Conservation (phyloP, 2,329 filamentous ascomycete species). For the Colletotrichum musae region DNA sequence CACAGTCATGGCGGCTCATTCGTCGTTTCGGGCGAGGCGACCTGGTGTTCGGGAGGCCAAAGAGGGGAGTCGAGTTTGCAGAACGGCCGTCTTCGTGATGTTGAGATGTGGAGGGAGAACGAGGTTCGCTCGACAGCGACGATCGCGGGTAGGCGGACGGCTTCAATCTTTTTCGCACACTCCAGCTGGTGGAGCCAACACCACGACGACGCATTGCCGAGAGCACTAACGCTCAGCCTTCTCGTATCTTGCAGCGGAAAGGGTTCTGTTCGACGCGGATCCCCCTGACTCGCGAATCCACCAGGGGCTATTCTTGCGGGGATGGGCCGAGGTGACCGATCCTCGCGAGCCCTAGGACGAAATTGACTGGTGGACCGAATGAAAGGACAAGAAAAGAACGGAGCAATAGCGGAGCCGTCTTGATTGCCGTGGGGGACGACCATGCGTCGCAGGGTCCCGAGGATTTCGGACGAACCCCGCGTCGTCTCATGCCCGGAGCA, state of each 20-base stretch:
- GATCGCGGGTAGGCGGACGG: background rate
- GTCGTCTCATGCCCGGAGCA: background rate
- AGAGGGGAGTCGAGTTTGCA: background rate
- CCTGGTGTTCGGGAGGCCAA: too few relatives aligned
- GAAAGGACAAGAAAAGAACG: background rate
- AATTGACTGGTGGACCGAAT: constrained; percentile 1
- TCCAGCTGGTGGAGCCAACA: constrained; percentile 18
- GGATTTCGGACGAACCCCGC: constrained; percentile 1
- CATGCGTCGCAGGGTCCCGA: background rate
- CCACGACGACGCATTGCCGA: constrained; percentile 23
- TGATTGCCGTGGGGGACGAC: background rate
- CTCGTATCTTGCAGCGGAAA: constrained; percentile 23
- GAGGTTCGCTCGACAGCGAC: background rate
- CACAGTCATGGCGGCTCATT: constrained; percentile 7
- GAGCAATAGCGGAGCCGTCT: background rate
- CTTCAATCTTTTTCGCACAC: constrained; percentile 12
- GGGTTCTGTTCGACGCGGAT: constrained; percentile 22
- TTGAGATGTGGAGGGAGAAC: background rate
- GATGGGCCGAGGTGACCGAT: background rate
- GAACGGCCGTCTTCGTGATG: too few relatives aligned
- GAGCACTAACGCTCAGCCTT: constrained; percentile 14
- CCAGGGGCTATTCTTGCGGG: constrained; percentile 12
- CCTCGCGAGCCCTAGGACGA: background rate
- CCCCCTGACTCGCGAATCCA: constrained; percentile 21
- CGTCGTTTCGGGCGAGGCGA: background rate